Conservation (phyloP, 768 basidiomycete genomes). For the Tulasnella sp. region DNA sequence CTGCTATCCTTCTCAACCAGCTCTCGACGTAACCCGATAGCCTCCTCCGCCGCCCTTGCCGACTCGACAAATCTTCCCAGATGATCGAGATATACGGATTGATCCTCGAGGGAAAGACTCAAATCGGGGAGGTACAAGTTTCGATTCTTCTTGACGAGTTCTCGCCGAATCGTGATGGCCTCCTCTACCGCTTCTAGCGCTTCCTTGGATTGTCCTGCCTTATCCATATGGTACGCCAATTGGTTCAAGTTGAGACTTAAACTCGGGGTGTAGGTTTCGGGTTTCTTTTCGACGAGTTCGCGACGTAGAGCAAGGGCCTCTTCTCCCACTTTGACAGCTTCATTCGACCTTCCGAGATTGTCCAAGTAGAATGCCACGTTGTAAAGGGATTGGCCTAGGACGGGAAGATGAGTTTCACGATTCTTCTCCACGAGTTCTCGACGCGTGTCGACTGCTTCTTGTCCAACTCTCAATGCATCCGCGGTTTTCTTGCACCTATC, state of each 20-base stretch:
- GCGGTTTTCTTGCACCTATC: neutral
- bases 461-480: neutral
- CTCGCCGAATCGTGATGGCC: neutral
- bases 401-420: neutral
- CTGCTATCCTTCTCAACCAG: neutral
- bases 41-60: neutral
- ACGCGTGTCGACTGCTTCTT: neutral
- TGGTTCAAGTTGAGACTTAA: neutral
- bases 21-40: neutral
- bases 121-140: neutral
- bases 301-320: neutral
- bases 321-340: neutral
- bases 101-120: neutral
- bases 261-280: neutral
- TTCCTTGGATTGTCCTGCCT: neutral
- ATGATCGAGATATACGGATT: neutral
- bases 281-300: neutral
- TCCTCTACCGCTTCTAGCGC: neutral
- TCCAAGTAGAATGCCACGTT: neutral
- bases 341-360: neutral
- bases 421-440: neutral
- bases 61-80: neutral
- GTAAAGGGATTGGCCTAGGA: neutral
- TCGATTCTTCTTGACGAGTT: neutral
- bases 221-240: neutral